These are phyloP conservation scores for Astrothelium macrocarpum DNA, from an alignment of 495 filamentous ascomycete genomes.

Conservation along the genomic window DNA sequence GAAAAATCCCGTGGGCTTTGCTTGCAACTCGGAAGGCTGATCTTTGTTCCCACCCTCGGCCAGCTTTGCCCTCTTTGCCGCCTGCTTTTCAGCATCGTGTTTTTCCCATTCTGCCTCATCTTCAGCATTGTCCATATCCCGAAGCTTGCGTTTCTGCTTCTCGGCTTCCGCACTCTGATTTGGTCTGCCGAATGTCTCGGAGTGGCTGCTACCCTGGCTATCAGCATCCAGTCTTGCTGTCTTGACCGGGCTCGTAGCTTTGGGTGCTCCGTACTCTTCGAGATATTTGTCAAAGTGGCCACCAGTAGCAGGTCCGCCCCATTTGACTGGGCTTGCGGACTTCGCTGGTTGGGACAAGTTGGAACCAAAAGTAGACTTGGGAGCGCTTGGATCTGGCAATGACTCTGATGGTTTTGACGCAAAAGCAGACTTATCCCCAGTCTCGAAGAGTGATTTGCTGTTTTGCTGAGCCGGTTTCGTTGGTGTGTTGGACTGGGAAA, in stretches of 20 bases:
- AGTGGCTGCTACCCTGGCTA: slow-evolving; percentile 8
- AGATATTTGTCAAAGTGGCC: too few species aligned
- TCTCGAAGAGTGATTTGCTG: background rate
- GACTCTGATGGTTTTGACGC: background rate
- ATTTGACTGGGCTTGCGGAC: background rate
- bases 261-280: too few species aligned
- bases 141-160: slow-evolving; percentile 18
- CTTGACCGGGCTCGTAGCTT: too few species aligned
- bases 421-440: background rate
- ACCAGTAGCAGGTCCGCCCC: background rate
- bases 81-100: slow-evolving; percentile 16
- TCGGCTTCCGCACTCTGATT: slow-evolving; percentile 9
- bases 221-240: too few species aligned
- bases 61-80: slow-evolving; percentile 18
- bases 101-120: slow-evolving; percentile 19
- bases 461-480: background rate
- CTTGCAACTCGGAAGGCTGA: background rate
- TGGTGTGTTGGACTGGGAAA: background rate
- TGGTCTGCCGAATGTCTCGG: too few species aligned
- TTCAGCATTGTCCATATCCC: slow-evolving; percentile 24
- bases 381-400: background rate
- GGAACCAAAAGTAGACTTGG: background rate
- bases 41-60: slow-evolving; percentile 15
- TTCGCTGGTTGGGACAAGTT: background rate
- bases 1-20: background rate